Evolutionary conservation across 495 filamentous ascomycete genomes (phyloP).

Genomic region (Hamigera avellanea): DNA sequence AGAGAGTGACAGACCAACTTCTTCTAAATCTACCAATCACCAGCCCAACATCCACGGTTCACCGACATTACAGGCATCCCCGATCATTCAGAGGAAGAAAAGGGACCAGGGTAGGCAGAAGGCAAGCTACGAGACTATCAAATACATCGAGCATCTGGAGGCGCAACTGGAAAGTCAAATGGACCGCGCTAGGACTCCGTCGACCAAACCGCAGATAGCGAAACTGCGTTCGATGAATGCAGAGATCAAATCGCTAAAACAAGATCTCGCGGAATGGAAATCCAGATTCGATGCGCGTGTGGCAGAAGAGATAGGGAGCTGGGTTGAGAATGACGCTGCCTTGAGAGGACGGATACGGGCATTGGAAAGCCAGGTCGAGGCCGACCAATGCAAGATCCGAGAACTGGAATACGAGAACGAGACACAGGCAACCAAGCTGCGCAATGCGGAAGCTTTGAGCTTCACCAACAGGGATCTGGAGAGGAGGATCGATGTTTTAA

Average conservation of each 20-base stretch:
- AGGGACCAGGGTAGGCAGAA: background rate
- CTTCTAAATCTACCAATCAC: too few species aligned
- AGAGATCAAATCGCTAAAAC: conserved; percentile 5
- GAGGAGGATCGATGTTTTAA: conserved; percentile 8
- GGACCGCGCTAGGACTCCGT: conserved; percentile 23
- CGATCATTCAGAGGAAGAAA: background rate
- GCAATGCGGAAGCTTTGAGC: conserved; percentile 5
- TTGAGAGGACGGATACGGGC: conserved; percentile 4
- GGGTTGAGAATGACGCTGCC: conserved; percentile 4
- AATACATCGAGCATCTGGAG: conserved; percentile 41
- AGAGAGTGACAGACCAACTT: too few species aligned
- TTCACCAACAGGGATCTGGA: conserved; percentile 6
- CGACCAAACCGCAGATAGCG: conserved; percentile 19
- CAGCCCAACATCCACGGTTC: too few species aligned
- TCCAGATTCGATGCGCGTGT: conserved; percentile 7
- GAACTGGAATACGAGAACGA: conserved; percentile 7
- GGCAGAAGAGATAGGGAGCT: conserved; percentile 2
- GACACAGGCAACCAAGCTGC: conserved; percentile 7
- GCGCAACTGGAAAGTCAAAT: conserved; percentile 29
- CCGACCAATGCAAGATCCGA: background rate
- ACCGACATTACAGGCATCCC: background rate
- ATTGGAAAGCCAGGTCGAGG: conserved; percentile 6
- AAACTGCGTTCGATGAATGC: conserved; percentile 16
- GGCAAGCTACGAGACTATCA: conserved; percentile 15
- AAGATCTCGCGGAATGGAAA: conserved; percentile 8